Percentiles rank a stretch among this genome's conserved stretches.
phyloP scores from a whole-genome alignment of 345 rosid species.

The Gynandropsis gynandra region DNA sequence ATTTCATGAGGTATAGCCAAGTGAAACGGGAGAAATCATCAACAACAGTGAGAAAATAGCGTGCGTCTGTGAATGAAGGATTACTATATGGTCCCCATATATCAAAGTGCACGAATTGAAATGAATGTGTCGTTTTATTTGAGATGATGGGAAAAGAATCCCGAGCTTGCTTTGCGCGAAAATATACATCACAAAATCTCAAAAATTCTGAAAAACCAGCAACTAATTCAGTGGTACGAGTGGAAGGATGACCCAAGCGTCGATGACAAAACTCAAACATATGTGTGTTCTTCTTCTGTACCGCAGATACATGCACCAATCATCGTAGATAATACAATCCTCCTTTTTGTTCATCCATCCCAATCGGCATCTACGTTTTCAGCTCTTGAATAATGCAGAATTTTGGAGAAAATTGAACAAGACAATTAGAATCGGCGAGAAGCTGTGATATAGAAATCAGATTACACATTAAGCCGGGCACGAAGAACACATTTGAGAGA shows the following conservation, averaged over 20 bases:
- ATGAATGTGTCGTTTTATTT: not conserved
- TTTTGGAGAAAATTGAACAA: not conserved
- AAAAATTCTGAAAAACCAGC: too few species aligned
- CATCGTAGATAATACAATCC: not conserved
- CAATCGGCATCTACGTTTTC: not conserved
- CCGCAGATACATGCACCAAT: not conserved
- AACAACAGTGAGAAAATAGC: not conserved
- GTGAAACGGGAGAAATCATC: not conserved
- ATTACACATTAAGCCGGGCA: not conserved
- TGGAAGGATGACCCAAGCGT: not conserved
- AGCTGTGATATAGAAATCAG: not conserved
- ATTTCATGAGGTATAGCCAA: not conserved
- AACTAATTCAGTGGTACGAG: not conserved
- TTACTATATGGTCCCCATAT: not conserved
- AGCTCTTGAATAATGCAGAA: not conserved
- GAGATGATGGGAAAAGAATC: not conserved
- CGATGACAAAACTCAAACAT: not conserved
- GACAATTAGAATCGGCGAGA: not conserved
- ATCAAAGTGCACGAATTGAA: not conserved
- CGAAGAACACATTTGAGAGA: conserved; percentile 3
- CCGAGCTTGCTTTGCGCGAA: not conserved
- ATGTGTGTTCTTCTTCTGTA: not conserved
- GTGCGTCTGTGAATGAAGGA: not conserved
- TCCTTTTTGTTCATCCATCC: not conserved
- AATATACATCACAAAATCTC: not conserved